A percentile compares a stretch with the other conserved stretches of the same genome.
These are phyloP conservation scores for Helminthosporium solani DNA, from an alignment of 2,329 filamentous ascomycete genomes.

Conservation along the genomic window DNA sequence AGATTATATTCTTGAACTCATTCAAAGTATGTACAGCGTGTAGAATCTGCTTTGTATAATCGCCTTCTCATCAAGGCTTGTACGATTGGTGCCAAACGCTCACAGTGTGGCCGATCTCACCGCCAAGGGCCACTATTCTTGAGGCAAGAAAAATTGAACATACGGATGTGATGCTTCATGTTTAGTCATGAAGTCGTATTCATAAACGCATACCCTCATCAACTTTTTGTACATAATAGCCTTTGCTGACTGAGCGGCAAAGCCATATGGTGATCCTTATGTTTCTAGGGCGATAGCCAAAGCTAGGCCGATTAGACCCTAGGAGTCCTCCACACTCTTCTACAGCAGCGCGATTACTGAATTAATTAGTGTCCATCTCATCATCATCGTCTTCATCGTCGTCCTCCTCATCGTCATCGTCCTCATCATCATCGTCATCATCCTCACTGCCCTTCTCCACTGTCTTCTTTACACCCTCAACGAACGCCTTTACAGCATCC, in stretches of 20 bases:
- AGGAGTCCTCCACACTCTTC: background rate
- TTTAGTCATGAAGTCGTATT: background rate
- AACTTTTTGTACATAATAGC: background rate
- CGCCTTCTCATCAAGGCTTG: too few species aligned
- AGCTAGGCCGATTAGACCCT: background rate
- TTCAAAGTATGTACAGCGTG: too few species aligned
- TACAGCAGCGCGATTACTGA: background rate
- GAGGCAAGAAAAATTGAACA: too few species aligned
- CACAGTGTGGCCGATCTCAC: too few species aligned
- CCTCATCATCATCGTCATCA: conserved; percentile 14
- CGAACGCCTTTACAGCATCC: conserved; percentile 85
- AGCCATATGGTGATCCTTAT: background rate
- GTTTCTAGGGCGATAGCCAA: background rate
- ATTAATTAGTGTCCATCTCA: conserved; percentile 2
- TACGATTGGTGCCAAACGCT: too few species aligned
- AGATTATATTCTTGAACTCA: too few species aligned
- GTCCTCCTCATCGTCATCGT: conserved; percentile 46
- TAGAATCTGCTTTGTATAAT: too few species aligned
- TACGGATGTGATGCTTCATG: background rate
- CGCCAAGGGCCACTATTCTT: too few species aligned
- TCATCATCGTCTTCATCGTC: conserved; percentile 20
- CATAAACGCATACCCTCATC: background rate
- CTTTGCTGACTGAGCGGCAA: background rate
- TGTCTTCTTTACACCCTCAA: conserved; percentile 81
- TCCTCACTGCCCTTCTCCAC: conserved; percentile 56